A percentile compares a stretch with the other conserved stretches of the same genome.
phyloP scores from a whole-genome alignment of 2,329 filamentous ascomycete genomes.

The Fusarium albidum region DNA sequence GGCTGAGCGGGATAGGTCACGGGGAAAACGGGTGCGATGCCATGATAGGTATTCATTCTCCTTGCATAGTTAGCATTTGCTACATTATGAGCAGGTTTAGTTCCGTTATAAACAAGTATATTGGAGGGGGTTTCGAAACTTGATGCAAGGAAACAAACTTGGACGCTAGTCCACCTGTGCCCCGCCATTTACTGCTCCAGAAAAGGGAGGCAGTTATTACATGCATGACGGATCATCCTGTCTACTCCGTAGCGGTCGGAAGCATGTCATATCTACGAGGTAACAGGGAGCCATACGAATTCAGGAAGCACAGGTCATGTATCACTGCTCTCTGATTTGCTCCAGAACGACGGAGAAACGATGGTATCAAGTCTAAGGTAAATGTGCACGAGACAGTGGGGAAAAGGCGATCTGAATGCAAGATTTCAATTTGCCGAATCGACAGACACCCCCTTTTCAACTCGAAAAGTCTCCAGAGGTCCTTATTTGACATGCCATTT shows the following conservation, averaged over 20 bases:
- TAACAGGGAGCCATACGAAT: not conserved
- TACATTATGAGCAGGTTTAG: constrained; percentile 7
- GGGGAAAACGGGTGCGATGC: not conserved
- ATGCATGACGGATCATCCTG: not conserved
- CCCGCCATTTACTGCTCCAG: constrained; percentile 12
- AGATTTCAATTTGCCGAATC: constrained; percentile 47
- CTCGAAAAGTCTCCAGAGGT: constrained; percentile 44
- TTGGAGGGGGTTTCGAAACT: constrained; percentile 6
- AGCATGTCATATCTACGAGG: not conserved
- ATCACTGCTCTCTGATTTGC: not conserved
- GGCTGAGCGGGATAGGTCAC: not conserved
- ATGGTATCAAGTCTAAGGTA: constrained; percentile 13
- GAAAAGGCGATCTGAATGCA: constrained; percentile 33
- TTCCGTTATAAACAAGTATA: not conserved
- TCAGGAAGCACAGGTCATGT: not conserved
- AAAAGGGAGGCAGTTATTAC: not conserved
- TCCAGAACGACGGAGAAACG: not conserved
- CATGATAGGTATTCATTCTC: constrained; percentile 20
- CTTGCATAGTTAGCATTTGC: constrained; percentile 14
- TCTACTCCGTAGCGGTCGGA: constrained; percentile 1
- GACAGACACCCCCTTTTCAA: constrained; percentile 44
- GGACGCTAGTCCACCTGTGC: not conserved
- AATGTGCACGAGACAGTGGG: constrained; percentile 8
- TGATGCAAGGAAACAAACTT: constrained; percentile 1
- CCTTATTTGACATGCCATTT: constrained; percentile 53